Evolutionary conservation across 768 basidiomycete species (phyloP).

Genomic region (Collybia nuda): DNA sequence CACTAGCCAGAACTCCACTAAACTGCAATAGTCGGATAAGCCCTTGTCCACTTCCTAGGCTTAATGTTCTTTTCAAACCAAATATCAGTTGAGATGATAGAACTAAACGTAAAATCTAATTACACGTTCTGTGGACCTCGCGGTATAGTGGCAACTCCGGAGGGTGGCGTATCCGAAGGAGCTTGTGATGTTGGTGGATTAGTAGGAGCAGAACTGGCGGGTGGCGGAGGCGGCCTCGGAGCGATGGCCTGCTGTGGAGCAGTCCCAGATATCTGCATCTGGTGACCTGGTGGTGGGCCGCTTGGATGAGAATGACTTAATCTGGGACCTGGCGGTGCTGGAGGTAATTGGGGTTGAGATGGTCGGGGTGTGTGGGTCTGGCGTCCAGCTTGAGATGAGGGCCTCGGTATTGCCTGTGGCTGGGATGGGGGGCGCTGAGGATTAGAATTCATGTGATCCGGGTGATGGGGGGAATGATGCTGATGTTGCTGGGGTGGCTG

Average conservation of each 20-base stretch:
- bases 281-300: slow-evolving; percentile 13
- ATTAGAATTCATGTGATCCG: slow-evolving; percentile 43
- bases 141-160: slow-evolving; percentile 13
- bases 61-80: slow-evolving; percentile 8
- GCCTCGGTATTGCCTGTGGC: slow-evolving; percentile 20
- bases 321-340: slow-evolving; percentile 7
- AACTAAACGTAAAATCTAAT: background rate
- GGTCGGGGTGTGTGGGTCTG: slow-evolving; percentile 16
- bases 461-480: slow-evolving; percentile 47
- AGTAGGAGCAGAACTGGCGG: slow-evolving; percentile 12
- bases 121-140: slow-evolving; percentile 8
- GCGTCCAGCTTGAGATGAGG: slow-evolving; percentile 6
- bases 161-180: slow-evolving; percentile 17
- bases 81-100: slow-evolving; percentile 5
- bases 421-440: slow-evolving; percentile 62
- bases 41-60: slow-evolving; percentile 60
- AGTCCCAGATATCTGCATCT: slow-evolving; percentile 18
- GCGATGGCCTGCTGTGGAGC: slow-evolving; percentile 24
- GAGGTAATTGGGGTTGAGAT: slow-evolving; percentile 14
- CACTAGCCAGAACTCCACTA: slow-evolving; percentile 60
- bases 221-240: slow-evolving; percentile 27
- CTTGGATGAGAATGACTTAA: slow-evolving; percentile 9
- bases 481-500: slow-evolving; percentile 16
- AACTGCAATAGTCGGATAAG: slow-evolving; percentile 67
- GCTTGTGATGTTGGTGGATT: slow-evolving; percentile 22